Evolutionary conservation across 2,329 filamentous ascomycete species (phyloP).

Genomic region (Myriosclerotinia curreyana): DNA sequence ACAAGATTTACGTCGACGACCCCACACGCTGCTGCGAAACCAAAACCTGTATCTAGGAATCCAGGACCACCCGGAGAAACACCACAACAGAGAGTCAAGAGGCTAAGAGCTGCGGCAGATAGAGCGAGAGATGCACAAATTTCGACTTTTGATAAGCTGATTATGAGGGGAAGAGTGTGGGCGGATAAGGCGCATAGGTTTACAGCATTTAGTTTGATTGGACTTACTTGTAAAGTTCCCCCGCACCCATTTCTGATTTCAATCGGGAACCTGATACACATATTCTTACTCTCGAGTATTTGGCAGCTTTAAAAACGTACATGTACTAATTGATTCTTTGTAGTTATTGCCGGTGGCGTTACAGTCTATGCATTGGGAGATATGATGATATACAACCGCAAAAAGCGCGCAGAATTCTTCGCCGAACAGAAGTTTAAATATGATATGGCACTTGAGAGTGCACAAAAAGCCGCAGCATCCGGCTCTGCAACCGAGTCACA

Average conservation of each 20-base stretch:
- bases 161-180: constrained; percentile 39
- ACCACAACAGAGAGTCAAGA: constrained; percentile 40
- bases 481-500: constrained; percentile 51
- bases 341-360: constrained; percentile 58
- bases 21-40: constrained; percentile 67
- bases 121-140: constrained; percentile 37
- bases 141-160: constrained; percentile 36
- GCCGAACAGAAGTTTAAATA: constrained; percentile 48
- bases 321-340: constrained; percentile 16
- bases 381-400: constrained; percentile 65
- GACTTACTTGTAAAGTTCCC: constrained; percentile 36
- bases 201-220: constrained; percentile 39
- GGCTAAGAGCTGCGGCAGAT: constrained; percentile 40
- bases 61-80: constrained; percentile 38
- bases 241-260: background rate
- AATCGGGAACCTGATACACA: background rate
- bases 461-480: constrained; percentile 43
- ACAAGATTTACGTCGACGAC: constrained; percentile 73
- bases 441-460: constrained; percentile 45
- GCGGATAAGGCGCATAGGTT: constrained; percentile 41
- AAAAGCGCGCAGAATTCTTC: constrained; percentile 60
- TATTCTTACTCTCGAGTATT: constrained; percentile 21
- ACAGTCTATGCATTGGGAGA: constrained; percentile 63
- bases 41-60: constrained; percentile 32
- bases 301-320: background rate